Evolutionary conservation across 2,329 filamentous ascomycete genomes (phyloP), one percentile per base, ranked within the genome.

Genomic region (Fusarium humuli): DNA sequence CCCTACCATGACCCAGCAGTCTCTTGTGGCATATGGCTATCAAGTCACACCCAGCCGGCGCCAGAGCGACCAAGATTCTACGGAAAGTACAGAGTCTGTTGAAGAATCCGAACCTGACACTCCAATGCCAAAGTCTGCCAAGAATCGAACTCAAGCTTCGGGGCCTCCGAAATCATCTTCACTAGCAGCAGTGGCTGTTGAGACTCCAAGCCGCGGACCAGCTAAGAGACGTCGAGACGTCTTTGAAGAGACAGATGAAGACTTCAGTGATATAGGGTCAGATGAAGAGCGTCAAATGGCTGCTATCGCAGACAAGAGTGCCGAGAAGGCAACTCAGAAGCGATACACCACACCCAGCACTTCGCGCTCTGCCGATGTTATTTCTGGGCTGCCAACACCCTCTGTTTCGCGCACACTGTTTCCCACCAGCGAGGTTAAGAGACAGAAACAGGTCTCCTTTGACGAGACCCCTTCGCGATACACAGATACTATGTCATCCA

Each of bases 261-360:
- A 77, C 3, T 77, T 79, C 20, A 76, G 74, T 30, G 81, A 80
- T 16, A 34, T 81, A 6, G 77, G 75, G 18, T 79, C 81, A 10
- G 81, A 83, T n/a, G 80, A 80, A 44, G 82, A 82, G 65, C 71
- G 76, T 27, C 71, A 82, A 61, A 74, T 84, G 62, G 77, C 72
- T 22, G 72, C 67, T n/a, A 73, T 80, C 22, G 73, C 79, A 6
- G 81, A 83, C 50, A 70, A 73, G 41, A 82, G 78, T 61, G 77
- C 75, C 14, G 75, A 76, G 42, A 78, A 73, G 57, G 57, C 60
- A n/a, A 42, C 65, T 34, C 57, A 65, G 46, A 42, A 42, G 44
- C 45, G 40, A 44, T 66, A 74, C 54, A 64, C 62, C 10, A 81
- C 81, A 2, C 76, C 79, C 2, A 62, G 65, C 4, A 69, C 67